Conservation (phyloP, 768 basidiomycete genomes). For the Wakefieldia striispora region DNA sequence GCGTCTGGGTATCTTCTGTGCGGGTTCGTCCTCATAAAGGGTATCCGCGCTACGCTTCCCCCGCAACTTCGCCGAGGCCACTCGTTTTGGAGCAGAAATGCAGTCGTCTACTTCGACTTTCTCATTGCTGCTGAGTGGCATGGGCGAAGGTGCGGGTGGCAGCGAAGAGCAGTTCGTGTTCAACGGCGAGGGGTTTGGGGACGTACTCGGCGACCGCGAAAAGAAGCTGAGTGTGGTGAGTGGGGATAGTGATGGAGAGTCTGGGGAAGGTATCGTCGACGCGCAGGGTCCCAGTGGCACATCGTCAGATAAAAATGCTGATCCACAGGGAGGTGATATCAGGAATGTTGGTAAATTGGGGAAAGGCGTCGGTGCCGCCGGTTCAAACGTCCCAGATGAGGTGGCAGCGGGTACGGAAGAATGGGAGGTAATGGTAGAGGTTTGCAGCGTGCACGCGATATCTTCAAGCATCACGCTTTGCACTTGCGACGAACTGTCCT, state of each 20-base stretch:
- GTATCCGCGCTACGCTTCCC: conserved; percentile 13
- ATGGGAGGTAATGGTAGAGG: background rate
- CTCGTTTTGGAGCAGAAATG: background rate
- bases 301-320: background rate
- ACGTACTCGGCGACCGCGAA: conserved; percentile 7
- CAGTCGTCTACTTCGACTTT: background rate
- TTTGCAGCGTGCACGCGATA: conserved; percentile 13
- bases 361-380: background rate
- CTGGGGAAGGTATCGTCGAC: background rate
- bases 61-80: background rate
- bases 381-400: background rate
- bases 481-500: conserved; percentile 8
- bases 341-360: background rate
- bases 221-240: conserved; percentile 12
- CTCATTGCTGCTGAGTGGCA: background rate
- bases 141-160: background rate
- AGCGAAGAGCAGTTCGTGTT: background rate
- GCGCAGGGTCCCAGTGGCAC: background rate
- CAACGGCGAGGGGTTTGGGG: conserved; percentile 4
- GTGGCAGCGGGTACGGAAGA: background rate
- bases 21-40: conserved; percentile 1
- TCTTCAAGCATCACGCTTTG: conserved; percentile 20
- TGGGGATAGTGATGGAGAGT: conserved; percentile 16
- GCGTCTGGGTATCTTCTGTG: conserved; percentile 5
- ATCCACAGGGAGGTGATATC: background rate